Base-by-base conservation (phyloP, 805 yeast genomes). In the Pichia thaimueangensis region DNA sequence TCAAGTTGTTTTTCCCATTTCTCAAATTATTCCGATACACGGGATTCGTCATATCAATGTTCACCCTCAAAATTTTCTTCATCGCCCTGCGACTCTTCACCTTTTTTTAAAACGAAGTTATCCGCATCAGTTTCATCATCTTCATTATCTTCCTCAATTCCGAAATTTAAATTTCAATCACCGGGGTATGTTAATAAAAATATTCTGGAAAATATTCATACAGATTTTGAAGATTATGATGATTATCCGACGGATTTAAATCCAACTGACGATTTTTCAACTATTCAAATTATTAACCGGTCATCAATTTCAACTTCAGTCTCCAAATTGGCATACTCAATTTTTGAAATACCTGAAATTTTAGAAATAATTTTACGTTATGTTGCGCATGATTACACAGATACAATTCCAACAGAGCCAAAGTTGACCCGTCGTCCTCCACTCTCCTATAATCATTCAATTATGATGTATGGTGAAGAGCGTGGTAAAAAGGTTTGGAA, bases 321-420 rank as follows among this genome's bases (percentile, higher is more conserved):
- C 25, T 32, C 35, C 8, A 21, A 32, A 19, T 35, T 9, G 19
- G 5, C 11, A 10, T 45, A 46, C 24, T 13, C 25, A 13, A 81
- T 87, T 8, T 82, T 87, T 54, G 67, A 70, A 39, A 78, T 82
- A 28, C 95, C 96, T 0, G 96, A 87, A 59, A 80, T 87, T 40
- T 66, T 87, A 13, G 60, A 68, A 47, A 68, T 70, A 42, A 83
- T 87, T 11, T 60, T 86, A 19, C 63, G 67, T 21, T 76, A 68
- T 55, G 81, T 82, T n/a, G 87, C 82, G 43, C 60, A 64, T 21
- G 74, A 70, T 46, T 60, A 55, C 38, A 35, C 45, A 17, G 66
- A 71, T 1, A 57, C 61, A 8, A 65, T 79, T n/a, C 91, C 91
- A 2, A 73, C 68, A 35, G 91, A 85, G 53, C 58, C 61, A 13